Base-by-base conservation (phyloP, 805 yeast genomes). In the Ogataea pignaliae region DNA sequence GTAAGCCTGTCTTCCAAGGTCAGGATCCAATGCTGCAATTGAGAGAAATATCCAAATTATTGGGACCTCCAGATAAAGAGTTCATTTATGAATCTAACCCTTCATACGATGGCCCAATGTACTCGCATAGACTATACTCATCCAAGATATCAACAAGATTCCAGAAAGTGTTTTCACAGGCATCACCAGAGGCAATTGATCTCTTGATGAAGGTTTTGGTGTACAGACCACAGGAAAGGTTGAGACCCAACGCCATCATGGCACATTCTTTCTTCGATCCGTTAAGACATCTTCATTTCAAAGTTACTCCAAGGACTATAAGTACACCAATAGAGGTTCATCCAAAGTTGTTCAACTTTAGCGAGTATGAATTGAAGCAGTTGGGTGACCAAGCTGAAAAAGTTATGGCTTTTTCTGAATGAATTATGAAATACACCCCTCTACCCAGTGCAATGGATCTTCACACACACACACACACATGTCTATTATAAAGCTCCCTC, bases 1-100 rank as follows among this genome's bases (percentile, higher is more conserved):
- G 97, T 13, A 83, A 80, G 60, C 96, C 98, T 1, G 80, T 93
- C n/a, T 93, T 93, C 70, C 96, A 90, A 66, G 98, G 99, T 37
- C 87, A 82, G 55, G 84, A 86, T 48, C 96, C 96, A 41, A 77
- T 83, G 60, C 75, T 88, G 50, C 99, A 93, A 65, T 72, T 93
- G 50, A 83, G 91, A 52, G 95, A 91, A 60, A 89, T 93, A 48
- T 83, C 95, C 33, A 89, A 91, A 64, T 69, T 89, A 37, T 71
- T 91, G 55, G 99, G 99, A 1, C 91, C 95, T 3, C 98, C 98
- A 5, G 81, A 75, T 46, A 75, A 73, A 52, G 74, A 81, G 42
- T 85, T 85, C 56, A 77, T 85, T 49, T 82, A 78, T 65, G 82
- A 82, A 55, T 80, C 85, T 36, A 85, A 85, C 56, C 87, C 91